Evolutionary conservation across 2,329 filamentous ascomycete genomes (phyloP).

Genomic region (Ilyonectria mors-panacis): DNA sequence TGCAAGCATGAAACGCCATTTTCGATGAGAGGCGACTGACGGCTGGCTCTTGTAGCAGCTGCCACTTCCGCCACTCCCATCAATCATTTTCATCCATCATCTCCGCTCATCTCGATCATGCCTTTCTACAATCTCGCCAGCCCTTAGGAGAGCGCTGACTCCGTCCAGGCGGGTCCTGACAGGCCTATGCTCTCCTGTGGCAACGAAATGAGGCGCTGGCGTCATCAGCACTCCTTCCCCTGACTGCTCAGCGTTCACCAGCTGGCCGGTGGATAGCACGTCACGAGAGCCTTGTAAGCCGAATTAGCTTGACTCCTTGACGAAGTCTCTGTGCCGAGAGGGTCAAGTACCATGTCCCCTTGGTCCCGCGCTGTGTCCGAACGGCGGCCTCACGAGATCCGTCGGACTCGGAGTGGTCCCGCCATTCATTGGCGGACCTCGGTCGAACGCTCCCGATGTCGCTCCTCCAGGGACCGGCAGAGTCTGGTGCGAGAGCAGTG

Average conservation of each 20-base stretch:
- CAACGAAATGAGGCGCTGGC: constrained; percentile 40
- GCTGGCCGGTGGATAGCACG: constrained; percentile 51
- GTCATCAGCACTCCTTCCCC: constrained; percentile 53
- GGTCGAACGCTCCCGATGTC: constrained; percentile 38
- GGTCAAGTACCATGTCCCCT: constrained; percentile 55
- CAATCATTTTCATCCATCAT: constrained; percentile 31
- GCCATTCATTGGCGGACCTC: constrained; percentile 37
- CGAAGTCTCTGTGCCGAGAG: constrained; percentile 31
- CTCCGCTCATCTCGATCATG: constrained; percentile 46
- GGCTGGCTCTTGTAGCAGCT: not conserved
- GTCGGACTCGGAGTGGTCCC: constrained; percentile 47
- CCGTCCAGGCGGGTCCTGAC: constrained; percentile 62
- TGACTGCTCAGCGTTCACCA: constrained; percentile 50
- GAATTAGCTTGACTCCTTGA: constrained; percentile 48
- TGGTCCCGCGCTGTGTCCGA: constrained; percentile 43
- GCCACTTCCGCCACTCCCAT: not conserved
- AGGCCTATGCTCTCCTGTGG: constrained; percentile 40
- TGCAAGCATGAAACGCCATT: constrained; percentile 1
- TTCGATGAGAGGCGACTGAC: not conserved
- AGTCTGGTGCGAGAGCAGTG: constrained; percentile 62
- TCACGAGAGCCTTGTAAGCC: constrained; percentile 52
- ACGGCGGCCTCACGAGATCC: constrained; percentile 39
- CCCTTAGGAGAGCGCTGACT: constrained; percentile 71
- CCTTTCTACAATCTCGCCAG: constrained; percentile 72
- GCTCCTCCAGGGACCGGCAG: constrained; percentile 37